phyloP scores from a whole-genome alignment of 2,329 filamentous ascomycete species.

The Beauveria sp. region DNA sequence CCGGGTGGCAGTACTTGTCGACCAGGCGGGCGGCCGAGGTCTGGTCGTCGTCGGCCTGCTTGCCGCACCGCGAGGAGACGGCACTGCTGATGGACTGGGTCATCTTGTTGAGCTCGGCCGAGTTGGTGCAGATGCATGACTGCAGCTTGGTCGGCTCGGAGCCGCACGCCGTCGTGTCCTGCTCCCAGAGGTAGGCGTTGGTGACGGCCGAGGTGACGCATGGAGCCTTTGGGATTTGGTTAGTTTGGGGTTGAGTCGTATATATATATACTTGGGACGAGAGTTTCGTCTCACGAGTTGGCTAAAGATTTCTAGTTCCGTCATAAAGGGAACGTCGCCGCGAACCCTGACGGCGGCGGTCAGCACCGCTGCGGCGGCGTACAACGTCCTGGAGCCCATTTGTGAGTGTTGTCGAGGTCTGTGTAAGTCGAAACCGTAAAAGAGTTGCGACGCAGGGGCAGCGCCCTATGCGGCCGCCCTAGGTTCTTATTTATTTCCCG shows the following conservation, averaged over 20 bases:
- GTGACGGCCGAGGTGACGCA: conserved; percentile 35
- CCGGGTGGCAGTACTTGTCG: conserved; percentile 37
- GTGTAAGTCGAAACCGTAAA: background rate
- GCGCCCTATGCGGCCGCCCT: background rate
- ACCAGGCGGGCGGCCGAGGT: conserved; percentile 32
- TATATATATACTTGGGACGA: no score
- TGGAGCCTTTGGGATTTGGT: conserved; percentile 28
- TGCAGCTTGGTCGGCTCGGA: conserved; percentile 34
- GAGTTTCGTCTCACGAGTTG: conserved; percentile 22
- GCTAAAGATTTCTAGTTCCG: conserved; percentile 28
- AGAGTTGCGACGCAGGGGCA: background rate
- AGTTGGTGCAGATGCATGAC: conserved; percentile 40
- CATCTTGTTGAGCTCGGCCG: conserved; percentile 24
- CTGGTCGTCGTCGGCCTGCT: conserved; percentile 36
- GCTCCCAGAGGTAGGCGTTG: conserved; percentile 32
- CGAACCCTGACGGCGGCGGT: background rate
- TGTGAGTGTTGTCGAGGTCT: background rate
- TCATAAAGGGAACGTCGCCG: conserved; percentile 26
- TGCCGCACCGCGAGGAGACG: conserved; percentile 33
- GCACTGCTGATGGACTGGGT: conserved; percentile 23
- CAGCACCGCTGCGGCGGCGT: background rate
- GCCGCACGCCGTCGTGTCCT: conserved; percentile 26
- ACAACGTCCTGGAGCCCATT: background rate
- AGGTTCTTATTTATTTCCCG: background rate
- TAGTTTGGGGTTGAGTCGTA: background rate